Evolutionary conservation across 2,329 filamentous ascomycete genomes (phyloP).

Genomic region (Colletotrichum endophyticum): DNA sequence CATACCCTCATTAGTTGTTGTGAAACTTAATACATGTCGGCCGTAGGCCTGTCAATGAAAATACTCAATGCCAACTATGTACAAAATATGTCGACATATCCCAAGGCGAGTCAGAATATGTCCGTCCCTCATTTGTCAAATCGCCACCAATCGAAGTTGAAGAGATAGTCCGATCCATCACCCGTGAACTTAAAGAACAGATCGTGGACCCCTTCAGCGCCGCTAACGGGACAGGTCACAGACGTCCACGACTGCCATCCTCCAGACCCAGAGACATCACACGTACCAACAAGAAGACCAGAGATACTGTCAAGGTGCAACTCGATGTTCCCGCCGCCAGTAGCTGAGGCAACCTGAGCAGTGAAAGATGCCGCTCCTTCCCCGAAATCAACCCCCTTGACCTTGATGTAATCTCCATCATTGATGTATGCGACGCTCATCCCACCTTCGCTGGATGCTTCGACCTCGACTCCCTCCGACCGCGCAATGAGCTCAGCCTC

Average conservation of each 20-base stretch:
- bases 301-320: neutral
- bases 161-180: neutral
- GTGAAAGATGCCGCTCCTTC: neutral
- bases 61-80: rapidly evolving
- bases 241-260: neutral
- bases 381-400: neutral
- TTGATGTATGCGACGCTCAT: neutral
- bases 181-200: neutral
- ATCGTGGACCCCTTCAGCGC: neutral
- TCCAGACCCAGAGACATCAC: neutral
- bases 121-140: neutral
- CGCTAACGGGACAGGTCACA: neutral
- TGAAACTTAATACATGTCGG: neutral
- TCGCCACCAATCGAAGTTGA: neutral
- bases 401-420: neutral
- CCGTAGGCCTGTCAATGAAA: neutral
- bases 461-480: neutral
- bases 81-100: neutral
- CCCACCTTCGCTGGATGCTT: neutral
- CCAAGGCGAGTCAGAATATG: rapidly evolving
- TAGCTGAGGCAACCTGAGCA: neutral
- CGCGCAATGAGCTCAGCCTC: neutral
- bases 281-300: neutral
- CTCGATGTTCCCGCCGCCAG: neutral
- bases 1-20: slow-evolving; percentile 6